These are phyloP conservation scores for Camellia granthamiana DNA, from an alignment of 148 eudicot genomes.

Conservation along the genomic window DNA sequence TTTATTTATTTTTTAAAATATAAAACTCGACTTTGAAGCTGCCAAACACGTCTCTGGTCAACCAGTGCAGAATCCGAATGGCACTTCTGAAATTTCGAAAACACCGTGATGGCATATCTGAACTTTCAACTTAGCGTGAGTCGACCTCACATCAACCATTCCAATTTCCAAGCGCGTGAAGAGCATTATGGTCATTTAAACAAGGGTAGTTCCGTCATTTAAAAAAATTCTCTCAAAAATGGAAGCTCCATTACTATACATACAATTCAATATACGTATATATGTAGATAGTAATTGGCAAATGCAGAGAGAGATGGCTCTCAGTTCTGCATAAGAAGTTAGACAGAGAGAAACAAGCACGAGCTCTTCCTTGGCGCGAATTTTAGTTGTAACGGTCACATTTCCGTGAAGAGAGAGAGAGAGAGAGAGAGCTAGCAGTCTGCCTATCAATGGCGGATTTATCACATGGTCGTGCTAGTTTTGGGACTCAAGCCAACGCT, in stretches of 20 bases:
- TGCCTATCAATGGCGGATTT: slow-evolving; percentile 42
- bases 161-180: not conserved
- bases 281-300: not conserved
- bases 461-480: slow-evolving; percentile 51
- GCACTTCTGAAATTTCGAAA: not conserved
- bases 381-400: not conserved
- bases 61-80: not conserved
- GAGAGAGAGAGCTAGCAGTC: not conserved
- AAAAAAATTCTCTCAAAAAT: not conserved
- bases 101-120: not conserved
- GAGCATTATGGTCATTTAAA: slow-evolving; percentile 13
- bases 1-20: too few species aligned
- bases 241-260: not conserved
- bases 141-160: not conserved
- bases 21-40: too few species aligned
- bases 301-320: too few species aligned
- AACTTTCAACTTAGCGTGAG: not conserved
- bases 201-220: not conserved
- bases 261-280: not conserved
- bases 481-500: slow-evolving; percentile 81
- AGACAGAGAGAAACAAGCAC: not conserved
- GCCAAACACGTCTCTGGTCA: too few species aligned
- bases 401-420: slow-evolving; percentile 7
- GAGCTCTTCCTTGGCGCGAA: not conserved
- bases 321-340: not conserved